Percentiles rank a stretch among this genome's conserved stretches.
Conservation (phyloP, 129 eudicot species). For the Arctium minus region DNA sequence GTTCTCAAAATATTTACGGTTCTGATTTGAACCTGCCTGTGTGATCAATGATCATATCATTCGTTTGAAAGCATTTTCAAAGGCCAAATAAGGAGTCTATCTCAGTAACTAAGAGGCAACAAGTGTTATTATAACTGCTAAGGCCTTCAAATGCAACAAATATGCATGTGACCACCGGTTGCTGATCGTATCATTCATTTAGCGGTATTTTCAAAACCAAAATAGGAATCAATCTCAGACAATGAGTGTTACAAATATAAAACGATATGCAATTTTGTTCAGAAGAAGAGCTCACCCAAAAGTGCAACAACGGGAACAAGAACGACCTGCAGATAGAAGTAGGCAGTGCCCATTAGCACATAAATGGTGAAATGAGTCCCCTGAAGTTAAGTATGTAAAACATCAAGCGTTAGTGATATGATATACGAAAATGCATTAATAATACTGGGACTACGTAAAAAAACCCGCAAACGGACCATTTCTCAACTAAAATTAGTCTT, state of each 20-base stretch:
- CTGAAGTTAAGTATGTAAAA: conserved; percentile 38
- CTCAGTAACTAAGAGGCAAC: not conserved
- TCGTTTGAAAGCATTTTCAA: not conserved
- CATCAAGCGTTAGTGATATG: not conserved
- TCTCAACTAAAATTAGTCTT: not conserved
- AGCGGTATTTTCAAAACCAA: not conserved
- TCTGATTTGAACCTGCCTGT: not conserved
- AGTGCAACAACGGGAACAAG: conserved; percentile 88
- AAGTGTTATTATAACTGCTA: not conserved
- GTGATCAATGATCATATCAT: not conserved
- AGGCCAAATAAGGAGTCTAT: not conserved
- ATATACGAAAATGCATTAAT: not conserved
- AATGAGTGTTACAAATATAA: not conserved
- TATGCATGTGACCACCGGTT: not conserved
- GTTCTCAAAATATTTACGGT: not conserved
- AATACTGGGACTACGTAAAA: not conserved
- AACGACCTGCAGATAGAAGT: conserved; percentile 63
- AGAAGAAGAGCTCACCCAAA: conserved; percentile 51
- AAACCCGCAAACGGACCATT: not conserved
- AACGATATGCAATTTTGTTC: not conserved
- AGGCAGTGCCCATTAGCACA: conserved; percentile 68
- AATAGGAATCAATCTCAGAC: not conserved
- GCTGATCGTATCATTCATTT: not conserved
- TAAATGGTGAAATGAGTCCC: conserved; percentile 59
- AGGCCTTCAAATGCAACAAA: not conserved